These are phyloP conservation scores for Xenosphaeropsis pyriputrescens DNA, from an alignment of 2,329 filamentous ascomycete genomes.

Conservation along the genomic window DNA sequence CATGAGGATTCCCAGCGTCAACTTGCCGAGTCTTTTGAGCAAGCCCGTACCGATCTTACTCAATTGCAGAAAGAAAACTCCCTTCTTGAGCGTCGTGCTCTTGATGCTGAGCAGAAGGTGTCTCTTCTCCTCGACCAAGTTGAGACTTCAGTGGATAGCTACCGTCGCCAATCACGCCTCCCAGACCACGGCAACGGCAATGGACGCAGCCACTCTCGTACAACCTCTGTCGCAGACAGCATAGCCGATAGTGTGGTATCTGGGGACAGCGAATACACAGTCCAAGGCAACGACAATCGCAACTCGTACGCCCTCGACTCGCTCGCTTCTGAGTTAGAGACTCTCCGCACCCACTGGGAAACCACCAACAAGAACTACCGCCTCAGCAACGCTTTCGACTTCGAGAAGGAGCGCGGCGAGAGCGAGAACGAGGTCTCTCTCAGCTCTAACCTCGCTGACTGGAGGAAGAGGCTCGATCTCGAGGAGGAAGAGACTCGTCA, in stretches of 20 bases:
- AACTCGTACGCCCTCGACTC: conserved; percentile 70
- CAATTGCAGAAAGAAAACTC: conserved; percentile 72
- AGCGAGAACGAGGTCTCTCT: conserved; percentile 32
- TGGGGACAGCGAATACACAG: conserved; percentile 34
- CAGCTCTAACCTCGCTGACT: conserved; percentile 62
- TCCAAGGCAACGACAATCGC: conserved; percentile 39
- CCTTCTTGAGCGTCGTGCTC: conserved; percentile 67
- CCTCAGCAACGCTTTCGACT: conserved; percentile 78
- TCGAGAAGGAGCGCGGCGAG: conserved; percentile 27
- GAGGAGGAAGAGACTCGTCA: conserved; percentile 13
- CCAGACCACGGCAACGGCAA: conserved; percentile 34
- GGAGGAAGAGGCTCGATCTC: conserved; percentile 63
- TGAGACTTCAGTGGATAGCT: conserved; percentile 84
- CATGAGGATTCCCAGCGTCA: conserved; percentile 39
- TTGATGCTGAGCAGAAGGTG: conserved; percentile 86
- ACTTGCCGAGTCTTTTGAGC: conserved; percentile 36
- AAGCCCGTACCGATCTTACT: conserved; percentile 56
- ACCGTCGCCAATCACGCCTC: conserved; percentile 63
- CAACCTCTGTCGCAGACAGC: conserved; percentile 31
- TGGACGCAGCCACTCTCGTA: conserved; percentile 21
- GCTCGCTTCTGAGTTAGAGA: conserved; percentile 82
- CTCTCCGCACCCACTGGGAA: conserved; percentile 84
- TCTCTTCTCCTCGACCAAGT: conserved; percentile 88
- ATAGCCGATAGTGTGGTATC: conserved; percentile 25
- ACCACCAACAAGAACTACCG: conserved; percentile 92